Evolutionary conservation across 345 rosid genomes (phyloP).

Genomic region (Eucalyptus coolabah): DNA sequence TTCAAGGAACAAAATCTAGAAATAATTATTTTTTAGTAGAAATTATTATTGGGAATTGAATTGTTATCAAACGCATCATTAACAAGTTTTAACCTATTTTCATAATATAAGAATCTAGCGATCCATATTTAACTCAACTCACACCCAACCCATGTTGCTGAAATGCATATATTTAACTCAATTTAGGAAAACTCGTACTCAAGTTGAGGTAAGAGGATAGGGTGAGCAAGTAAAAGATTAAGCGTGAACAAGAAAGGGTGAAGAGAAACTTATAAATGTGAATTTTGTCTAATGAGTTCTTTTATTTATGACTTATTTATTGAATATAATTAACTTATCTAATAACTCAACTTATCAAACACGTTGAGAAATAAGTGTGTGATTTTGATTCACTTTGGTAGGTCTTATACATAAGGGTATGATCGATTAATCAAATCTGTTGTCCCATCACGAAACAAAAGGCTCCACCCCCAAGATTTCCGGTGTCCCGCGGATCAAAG

Average conservation of each 20-base stretch:
- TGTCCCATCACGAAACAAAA: neutral
- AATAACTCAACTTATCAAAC: neutral
- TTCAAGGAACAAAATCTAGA: fast-evolving
- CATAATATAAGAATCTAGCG: too few relatives aligned
- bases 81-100: fast-evolving
- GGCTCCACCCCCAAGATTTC: neutral
- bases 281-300: neutral
- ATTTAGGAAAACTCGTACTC: too few relatives aligned
- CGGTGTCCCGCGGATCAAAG: neutral
- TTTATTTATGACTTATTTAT: too few relatives aligned
- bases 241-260: fast-evolving
- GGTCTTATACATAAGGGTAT: too few relatives aligned
- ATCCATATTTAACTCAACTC: too few relatives aligned
- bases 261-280: too few relatives aligned
- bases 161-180: too few relatives aligned
- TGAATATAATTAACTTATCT: neutral
- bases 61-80: fast-evolving
- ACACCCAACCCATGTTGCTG: too few relatives aligned
- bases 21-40: too few relatives aligned
- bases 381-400: too few relatives aligned
- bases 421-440: neutral
- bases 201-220: neutral
- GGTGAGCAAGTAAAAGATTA: fast-evolving
- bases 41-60: too few relatives aligned
- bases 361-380: fast-evolving